A percentile compares a stretch with the other conserved stretches of the same genome.
These are phyloP conservation scores for Ophiosphaerella korrae DNA, from an alignment of 2,329 filamentous ascomycete species.

Conservation along the genomic window DNA sequence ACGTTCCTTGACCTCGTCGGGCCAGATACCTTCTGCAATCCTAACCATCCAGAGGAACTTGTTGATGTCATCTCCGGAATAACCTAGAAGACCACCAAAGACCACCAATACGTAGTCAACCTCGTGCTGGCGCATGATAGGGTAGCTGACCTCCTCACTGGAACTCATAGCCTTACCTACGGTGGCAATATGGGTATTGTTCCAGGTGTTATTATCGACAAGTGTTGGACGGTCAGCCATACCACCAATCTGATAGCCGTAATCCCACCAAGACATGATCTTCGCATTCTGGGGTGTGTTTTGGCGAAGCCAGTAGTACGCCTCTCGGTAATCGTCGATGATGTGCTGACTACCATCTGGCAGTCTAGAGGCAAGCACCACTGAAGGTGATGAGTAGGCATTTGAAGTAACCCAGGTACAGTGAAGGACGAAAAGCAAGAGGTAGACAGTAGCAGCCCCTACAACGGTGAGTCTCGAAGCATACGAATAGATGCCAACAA, in stretches of 20 bases:
- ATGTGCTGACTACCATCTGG: constrained; percentile 97
- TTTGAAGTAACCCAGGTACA: constrained; percentile 99
- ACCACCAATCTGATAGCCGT: constrained; percentile 98
- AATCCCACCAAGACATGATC: constrained; percentile 99
- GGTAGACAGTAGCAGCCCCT: constrained; percentile 73
- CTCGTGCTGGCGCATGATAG: constrained; percentile 97
- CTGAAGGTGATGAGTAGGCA: constrained; percentile 96
- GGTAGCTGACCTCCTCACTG: constrained; percentile 95
- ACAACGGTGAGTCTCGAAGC: constrained; percentile 82
- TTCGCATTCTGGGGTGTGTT: constrained; percentile 95
- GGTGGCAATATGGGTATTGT: constrained; percentile 99
- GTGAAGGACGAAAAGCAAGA: constrained; percentile 92
- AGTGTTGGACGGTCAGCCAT: constrained; percentile 98
- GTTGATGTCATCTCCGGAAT: constrained; percentile 99
- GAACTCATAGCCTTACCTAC: constrained; percentile 99
- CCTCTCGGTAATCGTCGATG: constrained; percentile 98
- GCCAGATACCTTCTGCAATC: constrained; percentile 99
- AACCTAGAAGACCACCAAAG: constrained; percentile 92
- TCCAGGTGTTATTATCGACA: constrained; percentile 99
- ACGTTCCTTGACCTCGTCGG: constrained; percentile 97
- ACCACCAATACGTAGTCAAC: constrained; percentile 99
- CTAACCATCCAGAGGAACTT: constrained; percentile 99
- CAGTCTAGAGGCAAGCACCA: constrained; percentile 88
- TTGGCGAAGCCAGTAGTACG: constrained; percentile 98
- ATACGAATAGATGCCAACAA: constrained; percentile 81